These are phyloP conservation scores for Tricholoma terreum DNA, from an alignment of 768 basidiomycete genomes.

Conservation along the genomic window DNA sequence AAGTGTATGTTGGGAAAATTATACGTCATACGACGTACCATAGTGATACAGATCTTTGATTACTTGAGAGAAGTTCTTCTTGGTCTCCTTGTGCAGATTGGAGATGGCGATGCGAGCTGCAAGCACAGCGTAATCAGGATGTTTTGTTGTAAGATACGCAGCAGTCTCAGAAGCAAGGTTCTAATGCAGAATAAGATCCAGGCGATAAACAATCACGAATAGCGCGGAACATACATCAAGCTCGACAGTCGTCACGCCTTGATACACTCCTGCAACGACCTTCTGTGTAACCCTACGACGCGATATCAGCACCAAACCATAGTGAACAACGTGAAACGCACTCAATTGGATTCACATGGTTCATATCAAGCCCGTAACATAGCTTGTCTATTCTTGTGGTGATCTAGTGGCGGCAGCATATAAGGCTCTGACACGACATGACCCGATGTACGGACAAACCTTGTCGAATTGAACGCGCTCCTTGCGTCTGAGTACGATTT, in stretches of 20 bases:
- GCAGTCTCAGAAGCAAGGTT: slow-evolving; percentile 97
- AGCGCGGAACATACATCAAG: slow-evolving; percentile 68
- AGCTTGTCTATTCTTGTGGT: slow-evolving; percentile 86
- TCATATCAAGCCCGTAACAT: slow-evolving; percentile 91
- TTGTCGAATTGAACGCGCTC: slow-evolving; percentile 94
- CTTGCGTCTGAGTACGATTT: slow-evolving; percentile 56
- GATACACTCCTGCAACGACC: slow-evolving; percentile 90
- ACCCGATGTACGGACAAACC: slow-evolving; percentile 38
- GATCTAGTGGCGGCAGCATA: slow-evolving; percentile 47
- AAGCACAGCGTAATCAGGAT: slow-evolving; percentile 97
- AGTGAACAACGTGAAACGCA: slow-evolving; percentile 30
- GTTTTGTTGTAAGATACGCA: slow-evolving; percentile 94
- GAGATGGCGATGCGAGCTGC: slow-evolving; percentile 99
- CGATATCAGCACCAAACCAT: neutral
- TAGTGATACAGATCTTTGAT: slow-evolving; percentile 89
- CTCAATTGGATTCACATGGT: slow-evolving; percentile 94
- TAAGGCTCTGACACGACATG: slow-evolving; percentile 13
- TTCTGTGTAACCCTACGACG: slow-evolving; percentile 77
- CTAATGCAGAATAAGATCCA: slow-evolving; percentile 36
- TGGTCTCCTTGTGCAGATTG: slow-evolving; percentile 98
- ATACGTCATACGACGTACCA: slow-evolving; percentile 41
- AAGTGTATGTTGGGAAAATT: neutral
- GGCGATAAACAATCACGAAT: neutral
- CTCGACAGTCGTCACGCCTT: slow-evolving; percentile 95
- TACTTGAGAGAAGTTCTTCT: slow-evolving; percentile 93